Percentiles rank a stretch among this genome's conserved stretches.
Evolutionary conservation across 805 yeast genomes (phyloP).

Genomic region (Zygosaccharomyces rouxii): DNA sequence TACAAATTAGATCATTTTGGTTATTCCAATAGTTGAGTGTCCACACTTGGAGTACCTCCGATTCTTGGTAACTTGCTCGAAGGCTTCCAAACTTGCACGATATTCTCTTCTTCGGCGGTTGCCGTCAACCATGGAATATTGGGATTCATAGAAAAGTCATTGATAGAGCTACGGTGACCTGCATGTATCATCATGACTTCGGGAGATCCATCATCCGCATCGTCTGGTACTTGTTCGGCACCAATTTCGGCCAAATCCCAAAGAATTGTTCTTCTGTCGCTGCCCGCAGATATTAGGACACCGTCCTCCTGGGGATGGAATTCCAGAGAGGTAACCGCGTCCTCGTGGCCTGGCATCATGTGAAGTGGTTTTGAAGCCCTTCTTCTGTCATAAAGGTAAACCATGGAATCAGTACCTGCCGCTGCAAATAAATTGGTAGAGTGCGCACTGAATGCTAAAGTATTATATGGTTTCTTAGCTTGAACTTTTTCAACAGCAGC

Average conservation of each 20-base stretch:
- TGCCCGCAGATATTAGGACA: constrained; percentile 68
- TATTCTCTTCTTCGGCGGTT: constrained; percentile 45
- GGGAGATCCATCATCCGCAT: constrained; percentile 86
- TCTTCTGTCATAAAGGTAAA: constrained; percentile 62
- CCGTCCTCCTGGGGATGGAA: constrained; percentile 79
- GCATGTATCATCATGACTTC: constrained; percentile 90
- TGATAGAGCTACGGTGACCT: constrained; percentile 76
- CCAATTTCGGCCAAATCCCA: constrained; percentile 84
- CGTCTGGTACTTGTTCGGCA: constrained; percentile 79
- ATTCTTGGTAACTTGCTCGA: constrained; percentile 35
- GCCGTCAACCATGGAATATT: constrained; percentile 71
- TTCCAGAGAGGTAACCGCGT: constrained; percentile 63
- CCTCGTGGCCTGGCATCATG: constrained; percentile 77
- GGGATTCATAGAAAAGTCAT: constrained; percentile 68
- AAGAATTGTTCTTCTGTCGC: constrained; percentile 69
- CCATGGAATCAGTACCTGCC: constrained; percentile 65
- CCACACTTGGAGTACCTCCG: constrained; percentile 23
- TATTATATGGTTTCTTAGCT: constrained; percentile 46
- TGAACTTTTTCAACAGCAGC: constrained; percentile 27
- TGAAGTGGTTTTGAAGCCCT: constrained; percentile 49
- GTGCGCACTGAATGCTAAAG: constrained; percentile 61
- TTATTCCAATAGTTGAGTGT: constrained; percentile 16
- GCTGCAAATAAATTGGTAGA: constrained; percentile 58
- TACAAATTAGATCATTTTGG: not conserved
- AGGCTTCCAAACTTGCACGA: constrained; percentile 44